Percentiles rank a stretch among this genome's conserved stretches.
Evolutionary conservation across 768 basidiomycete species (phyloP).

Genomic region (Collybia sordida): DNA sequence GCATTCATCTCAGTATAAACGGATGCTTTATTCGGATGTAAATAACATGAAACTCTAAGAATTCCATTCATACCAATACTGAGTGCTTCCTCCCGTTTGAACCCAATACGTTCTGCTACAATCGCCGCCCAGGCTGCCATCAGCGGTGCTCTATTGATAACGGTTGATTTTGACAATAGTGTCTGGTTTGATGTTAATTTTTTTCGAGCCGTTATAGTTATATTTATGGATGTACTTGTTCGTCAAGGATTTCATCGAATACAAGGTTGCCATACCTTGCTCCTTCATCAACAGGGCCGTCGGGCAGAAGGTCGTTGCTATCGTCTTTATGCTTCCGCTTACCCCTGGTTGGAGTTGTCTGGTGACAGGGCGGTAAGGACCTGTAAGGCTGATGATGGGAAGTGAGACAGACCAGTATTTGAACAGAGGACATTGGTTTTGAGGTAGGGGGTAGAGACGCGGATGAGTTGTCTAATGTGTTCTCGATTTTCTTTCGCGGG

Average conservation of each 20-base stretch:
- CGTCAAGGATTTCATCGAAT: conserved; percentile 73
- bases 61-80: conserved; percentile 64
- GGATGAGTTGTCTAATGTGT: conserved; percentile 7
- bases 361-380: conserved; percentile 4
- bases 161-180: conserved; percentile 56
- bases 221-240: conserved; percentile 46
- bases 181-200: conserved; percentile 34
- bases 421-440: conserved; percentile 19
- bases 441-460: conserved; percentile 17
- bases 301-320: conserved; percentile 60
- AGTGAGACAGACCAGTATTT: conserved; percentile 26
- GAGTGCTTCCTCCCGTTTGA: conserved; percentile 84
- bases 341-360: conserved; percentile 48
- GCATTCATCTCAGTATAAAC: conserved; percentile 95
- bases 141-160: conserved; percentile 90
- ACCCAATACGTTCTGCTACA: conserved; percentile 85
- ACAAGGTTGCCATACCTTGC: conserved; percentile 54
- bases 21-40: conserved; percentile 52
- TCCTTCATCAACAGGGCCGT: conserved; percentile 48
- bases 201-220: not conserved
- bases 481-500: conserved; percentile 19
- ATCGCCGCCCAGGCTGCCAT: conserved; percentile 93
- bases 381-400: not conserved
- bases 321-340: conserved; percentile 55
- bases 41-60: not conserved